Conservation (phyloP, 176 grass and related monocot genomes). For the Saccharum officinarum region DNA sequence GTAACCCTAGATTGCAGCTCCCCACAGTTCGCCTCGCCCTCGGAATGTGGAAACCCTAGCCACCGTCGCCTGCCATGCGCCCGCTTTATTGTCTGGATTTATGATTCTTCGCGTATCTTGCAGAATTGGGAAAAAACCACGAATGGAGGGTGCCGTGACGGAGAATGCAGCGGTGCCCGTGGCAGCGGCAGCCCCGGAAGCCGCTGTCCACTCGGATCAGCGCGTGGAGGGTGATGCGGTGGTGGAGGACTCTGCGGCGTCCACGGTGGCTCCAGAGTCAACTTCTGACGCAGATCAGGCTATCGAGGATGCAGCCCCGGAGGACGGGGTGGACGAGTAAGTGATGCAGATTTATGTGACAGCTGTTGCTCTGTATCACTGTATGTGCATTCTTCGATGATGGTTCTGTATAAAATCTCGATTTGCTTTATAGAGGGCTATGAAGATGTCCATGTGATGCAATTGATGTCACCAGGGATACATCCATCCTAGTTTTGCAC, state of each 20-base stretch:
- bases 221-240: conserved; percentile 1
- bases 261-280: neutral
- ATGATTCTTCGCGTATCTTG: neutral
- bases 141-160: conserved; percentile 42
- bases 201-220: conserved; percentile 19
- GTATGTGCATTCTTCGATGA: neutral
- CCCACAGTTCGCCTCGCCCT: neutral
- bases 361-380: neutral
- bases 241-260: conserved; percentile 31
- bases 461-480: neutral
- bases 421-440: neutral
- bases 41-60: conserved; percentile 16
- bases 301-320: conserved; percentile 33
- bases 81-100: neutral
- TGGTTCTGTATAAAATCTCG: neutral
- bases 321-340: conserved; percentile 57
- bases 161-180: conserved; percentile 22
- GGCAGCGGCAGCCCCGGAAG: neutral
- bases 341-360: neutral
- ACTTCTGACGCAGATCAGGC: conserved; percentile 30
- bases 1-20: conserved; percentile 25
- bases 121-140: neutral
- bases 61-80: neutral
- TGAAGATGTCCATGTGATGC: neutral
- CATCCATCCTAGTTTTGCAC: neutral